phyloP scores from a whole-genome alignment of 2,329 filamentous ascomycete species.

The Sphaerulina populicola region DNA sequence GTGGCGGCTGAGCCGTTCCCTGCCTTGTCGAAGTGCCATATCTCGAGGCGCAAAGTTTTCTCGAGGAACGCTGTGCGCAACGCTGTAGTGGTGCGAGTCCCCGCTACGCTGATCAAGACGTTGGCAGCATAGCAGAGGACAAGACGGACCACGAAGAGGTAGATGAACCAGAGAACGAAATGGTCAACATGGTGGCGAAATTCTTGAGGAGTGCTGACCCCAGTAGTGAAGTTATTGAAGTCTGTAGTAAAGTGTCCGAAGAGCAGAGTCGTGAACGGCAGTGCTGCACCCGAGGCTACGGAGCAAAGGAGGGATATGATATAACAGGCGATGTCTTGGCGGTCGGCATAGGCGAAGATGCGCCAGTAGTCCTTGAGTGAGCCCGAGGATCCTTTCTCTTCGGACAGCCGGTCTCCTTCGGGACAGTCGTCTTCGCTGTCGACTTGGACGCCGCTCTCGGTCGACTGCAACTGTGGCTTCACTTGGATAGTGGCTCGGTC shows the following conservation, averaged over 20 bases:
- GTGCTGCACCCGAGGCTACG: slow-evolving; percentile 38
- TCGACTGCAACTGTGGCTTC: slow-evolving; percentile 2
- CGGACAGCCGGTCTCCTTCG: background rate
- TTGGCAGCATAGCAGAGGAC: slow-evolving; percentile 50
- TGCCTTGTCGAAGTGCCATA: slow-evolving; percentile 57
- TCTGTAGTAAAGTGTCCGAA: slow-evolving; percentile 45
- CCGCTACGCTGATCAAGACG: slow-evolving; percentile 42
- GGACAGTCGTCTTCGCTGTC: slow-evolving; percentile 7
- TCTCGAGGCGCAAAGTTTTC: slow-evolving; percentile 55
- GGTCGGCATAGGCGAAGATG: slow-evolving; percentile 31
- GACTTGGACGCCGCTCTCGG: slow-evolving; percentile 4
- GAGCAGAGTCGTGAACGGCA: slow-evolving; percentile 45
- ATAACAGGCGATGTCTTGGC: slow-evolving; percentile 25
- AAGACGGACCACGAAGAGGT: slow-evolving; percentile 61
- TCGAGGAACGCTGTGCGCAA: slow-evolving; percentile 55
- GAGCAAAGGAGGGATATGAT: slow-evolving; percentile 30
- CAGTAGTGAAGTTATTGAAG: slow-evolving; percentile 38
- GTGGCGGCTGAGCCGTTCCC: slow-evolving; percentile 41
- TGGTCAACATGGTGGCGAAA: slow-evolving; percentile 21
- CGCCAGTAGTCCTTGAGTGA: slow-evolving; percentile 23
- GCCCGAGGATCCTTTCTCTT: slow-evolving; percentile 15
- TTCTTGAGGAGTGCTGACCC: slow-evolving; percentile 9
- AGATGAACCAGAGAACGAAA: slow-evolving; percentile 58
- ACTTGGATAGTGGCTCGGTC: slow-evolving; percentile 1
- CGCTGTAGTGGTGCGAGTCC: slow-evolving; percentile 45